Evolutionary conservation across 345 rosid genomes (phyloP), one percentile per base, ranked within the genome.

Genomic region (Noccaea bulbosa): DNA sequence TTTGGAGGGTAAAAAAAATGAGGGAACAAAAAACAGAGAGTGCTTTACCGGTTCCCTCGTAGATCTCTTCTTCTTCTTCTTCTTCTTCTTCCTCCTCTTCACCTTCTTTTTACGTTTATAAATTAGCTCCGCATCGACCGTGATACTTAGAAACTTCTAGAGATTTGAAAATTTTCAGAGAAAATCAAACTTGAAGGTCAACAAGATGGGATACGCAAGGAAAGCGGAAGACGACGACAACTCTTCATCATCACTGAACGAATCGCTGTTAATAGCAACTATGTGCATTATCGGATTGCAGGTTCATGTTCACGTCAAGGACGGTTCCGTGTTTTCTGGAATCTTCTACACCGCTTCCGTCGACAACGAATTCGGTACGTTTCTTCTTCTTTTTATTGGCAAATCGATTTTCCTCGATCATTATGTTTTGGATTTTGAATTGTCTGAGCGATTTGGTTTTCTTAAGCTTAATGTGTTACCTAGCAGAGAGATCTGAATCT

Each of bases 301-400:
- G 5, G 98, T 87, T 70, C 92, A 93, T 40, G 97, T 88, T 37
- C 87, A 88, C 67, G 78, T 88, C 74, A 86, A 75, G 72, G 94
- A 93, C 58, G 96, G 97, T 48, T 88, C 98, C 38, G 83, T 87
- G 39, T 88, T 77, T 41, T 87, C 96, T 41, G 98, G 98, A 15
- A 70, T 81, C 65, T 87, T 88, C 77, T 83, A 86, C 81, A 87
- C 98, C 56, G 93, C 93, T 45, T 90, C 91, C 69, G 72, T 85
- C 58, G 89, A 86, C 30, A 80, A 83, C 54, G 86, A 73, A n/a
- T 82, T 74, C 30, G 88, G 93, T 85, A 52, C 27, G 76, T 66
- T 73, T 20, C 63, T 73, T 24, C n/a, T 2, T 8, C 3, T 32
- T 6, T 22, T 2, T 1, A 2, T 22, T 7, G 22, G 39, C 33